phyloP scores from a whole-genome alignment of 768 basidiomycete species.

The Brasilioporus rufonigricans region DNA sequence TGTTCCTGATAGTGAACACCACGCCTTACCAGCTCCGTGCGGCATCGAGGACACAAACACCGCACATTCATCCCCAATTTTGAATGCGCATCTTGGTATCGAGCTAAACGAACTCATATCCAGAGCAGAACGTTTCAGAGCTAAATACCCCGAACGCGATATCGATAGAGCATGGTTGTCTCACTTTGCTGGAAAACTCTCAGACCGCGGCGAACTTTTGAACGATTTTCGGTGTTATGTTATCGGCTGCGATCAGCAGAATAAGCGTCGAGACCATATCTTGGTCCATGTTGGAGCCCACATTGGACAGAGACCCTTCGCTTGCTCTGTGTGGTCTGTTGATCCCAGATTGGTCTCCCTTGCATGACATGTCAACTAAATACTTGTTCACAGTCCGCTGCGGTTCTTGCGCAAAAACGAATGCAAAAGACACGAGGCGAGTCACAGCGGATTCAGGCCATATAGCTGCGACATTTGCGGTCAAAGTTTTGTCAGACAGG shows the following conservation, averaged over 20 bases:
- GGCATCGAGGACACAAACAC: not conserved
- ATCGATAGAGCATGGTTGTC: conserved; percentile 66
- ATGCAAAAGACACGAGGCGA: conserved; percentile 71
- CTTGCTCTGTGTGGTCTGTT: conserved; percentile 63
- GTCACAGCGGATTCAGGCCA: conserved; percentile 58
- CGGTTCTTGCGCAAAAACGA: conserved; percentile 74
- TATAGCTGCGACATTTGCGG: conserved; percentile 58
- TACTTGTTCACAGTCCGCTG: conserved; percentile 42
- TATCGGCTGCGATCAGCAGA: conserved; percentile 60
- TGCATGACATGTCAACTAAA: conserved; percentile 12
- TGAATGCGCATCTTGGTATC: conserved; percentile 65
- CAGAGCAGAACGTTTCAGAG: conserved; percentile 53
- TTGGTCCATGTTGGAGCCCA: conserved; percentile 72
- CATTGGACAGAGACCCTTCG: conserved; percentile 64
- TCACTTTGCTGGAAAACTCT: conserved; percentile 65
- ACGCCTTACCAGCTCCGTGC: not conserved
- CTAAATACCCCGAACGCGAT: conserved; percentile 52
- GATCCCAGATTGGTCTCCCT: not conserved
- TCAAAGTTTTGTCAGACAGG: conserved; percentile 62
- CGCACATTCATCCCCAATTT: conserved; percentile 43
- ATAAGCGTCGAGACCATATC: conserved; percentile 74
- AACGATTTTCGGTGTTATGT: conserved; percentile 69
- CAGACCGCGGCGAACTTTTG: conserved; percentile 52
- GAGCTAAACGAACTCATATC: conserved; percentile 50
- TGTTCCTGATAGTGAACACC: not conserved